Evolutionary conservation across 2,329 filamentous ascomycete species (phyloP).

Genomic region (Ascochyta viciae-villosae): DNA sequence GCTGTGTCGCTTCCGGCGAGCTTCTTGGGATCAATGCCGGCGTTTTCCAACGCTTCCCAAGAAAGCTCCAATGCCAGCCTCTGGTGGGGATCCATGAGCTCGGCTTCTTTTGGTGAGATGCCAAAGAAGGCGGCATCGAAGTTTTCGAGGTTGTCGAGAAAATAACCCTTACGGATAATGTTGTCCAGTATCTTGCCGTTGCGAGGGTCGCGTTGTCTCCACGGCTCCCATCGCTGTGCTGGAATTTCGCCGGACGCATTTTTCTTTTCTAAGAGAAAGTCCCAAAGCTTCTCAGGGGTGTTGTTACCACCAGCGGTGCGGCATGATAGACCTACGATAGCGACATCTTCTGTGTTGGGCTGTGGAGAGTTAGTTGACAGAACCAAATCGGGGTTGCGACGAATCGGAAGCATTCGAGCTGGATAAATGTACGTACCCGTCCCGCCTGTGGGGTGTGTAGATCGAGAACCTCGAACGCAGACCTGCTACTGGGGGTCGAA

Average conservation of each 20-base stretch:
- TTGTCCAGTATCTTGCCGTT: constrained; percentile 35
- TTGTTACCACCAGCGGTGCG: constrained; percentile 41
- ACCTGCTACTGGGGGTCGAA: constrained; percentile 11
- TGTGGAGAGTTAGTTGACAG: neutral
- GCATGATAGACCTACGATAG: constrained; percentile 47
- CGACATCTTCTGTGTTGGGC: constrained; percentile 27
- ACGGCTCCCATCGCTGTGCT: constrained; percentile 43
- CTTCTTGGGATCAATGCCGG: constrained; percentile 28
- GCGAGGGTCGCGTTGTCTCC: constrained; percentile 31
- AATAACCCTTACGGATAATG: constrained; percentile 41
- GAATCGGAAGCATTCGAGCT: neutral
- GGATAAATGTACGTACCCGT: neutral
- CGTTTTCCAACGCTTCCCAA: constrained; percentile 39
- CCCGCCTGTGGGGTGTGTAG: neutral
- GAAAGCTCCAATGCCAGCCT: constrained; percentile 31
- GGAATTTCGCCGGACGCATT: constrained; percentile 41
- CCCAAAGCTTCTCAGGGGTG: constrained; percentile 44
- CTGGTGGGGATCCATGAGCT: constrained; percentile 39
- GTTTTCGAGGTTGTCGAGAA: constrained; percentile 33
- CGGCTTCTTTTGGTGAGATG: constrained; percentile 40
- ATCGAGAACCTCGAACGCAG: constrained; percentile 5
- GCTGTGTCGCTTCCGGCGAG: constrained; percentile 33
- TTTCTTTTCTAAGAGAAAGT: constrained; percentile 39
- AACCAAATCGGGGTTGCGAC: neutral
- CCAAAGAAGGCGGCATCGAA: constrained; percentile 42